These are phyloP conservation scores for Murraya paniculata DNA, from an alignment of 345 rosid genomes.

Conservation along the genomic window DNA sequence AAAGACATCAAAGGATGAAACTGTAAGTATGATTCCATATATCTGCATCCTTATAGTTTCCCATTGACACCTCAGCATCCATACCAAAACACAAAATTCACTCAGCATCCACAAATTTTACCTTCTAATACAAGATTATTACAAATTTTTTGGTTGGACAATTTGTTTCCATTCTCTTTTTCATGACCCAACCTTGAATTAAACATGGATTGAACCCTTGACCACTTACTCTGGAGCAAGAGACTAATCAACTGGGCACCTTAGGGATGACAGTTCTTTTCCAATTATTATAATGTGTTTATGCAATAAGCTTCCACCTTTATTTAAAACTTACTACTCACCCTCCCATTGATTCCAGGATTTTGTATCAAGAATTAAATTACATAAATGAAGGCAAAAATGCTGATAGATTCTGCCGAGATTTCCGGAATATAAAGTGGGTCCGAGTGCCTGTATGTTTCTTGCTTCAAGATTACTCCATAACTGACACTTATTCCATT, in stretches of 20 bases:
- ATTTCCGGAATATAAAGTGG: constrained; percentile 92
- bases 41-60: not conserved
- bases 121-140: not conserved
- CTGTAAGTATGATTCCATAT: not conserved
- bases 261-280: too few species aligned
- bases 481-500: not conserved
- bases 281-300: too few species aligned
- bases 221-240: too few species aligned
- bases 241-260: too few species aligned
- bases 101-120: not conserved
- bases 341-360: constrained; percentile 49
- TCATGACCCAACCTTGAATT: too few species aligned
- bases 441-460: constrained; percentile 89
- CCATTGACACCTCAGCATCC: not conserved
- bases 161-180: not conserved
- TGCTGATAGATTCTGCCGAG: constrained; percentile 85
- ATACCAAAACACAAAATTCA: not conserved
- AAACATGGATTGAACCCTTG: too few species aligned
- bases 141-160: not conserved
- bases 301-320: not conserved
- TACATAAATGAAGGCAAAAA: constrained; percentile 94
- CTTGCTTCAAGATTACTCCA: constrained; percentile 19
- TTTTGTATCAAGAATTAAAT: constrained; percentile 88
- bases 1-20: not conserved
- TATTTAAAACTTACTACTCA: not conserved